Base-by-base conservation (phyloP, 495 filamentous ascomycete genomes). In the Penicillium alfredii region DNA sequence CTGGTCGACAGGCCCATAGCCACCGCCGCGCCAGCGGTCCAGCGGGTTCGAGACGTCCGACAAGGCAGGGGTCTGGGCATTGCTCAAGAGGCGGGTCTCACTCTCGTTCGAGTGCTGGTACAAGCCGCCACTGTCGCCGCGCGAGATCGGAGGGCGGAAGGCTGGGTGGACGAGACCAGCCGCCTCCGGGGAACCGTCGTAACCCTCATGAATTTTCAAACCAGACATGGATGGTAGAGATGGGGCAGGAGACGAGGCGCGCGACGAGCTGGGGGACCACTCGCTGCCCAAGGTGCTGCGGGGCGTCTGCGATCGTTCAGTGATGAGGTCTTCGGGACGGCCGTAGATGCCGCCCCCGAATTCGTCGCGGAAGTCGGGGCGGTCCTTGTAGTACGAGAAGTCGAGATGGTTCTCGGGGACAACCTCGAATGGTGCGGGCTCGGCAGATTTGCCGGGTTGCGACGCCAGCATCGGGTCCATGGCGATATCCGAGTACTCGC, bases 371-470 rank as follows among this genome's bases (percentile, higher is more conserved):
- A 98, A 98, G 44, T 96, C 89, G 9, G 80, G 73, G 0, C 87
- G 77, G 49, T 92, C 75, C 61, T 93, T 96, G 71, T 77, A 96
- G 61, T 88, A 88, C 31, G 80, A 78, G 52, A 97, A 96, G 51
- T 98, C 90, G 45, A 96, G 82, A n/a, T 87, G 78, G 33, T 74
- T 76, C 51, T 96, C 92, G 0, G 82, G 77, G 3, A 98, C 89
- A 35, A 96, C 76, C 60, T 96, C 90, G 63, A 96, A 96, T 6
- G 77, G 76, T 1, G 44, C 72, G 4, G 53, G 36, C 0, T 51
- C 38, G 12, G 33, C 62, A 17, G 60, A 39, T 51, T 88, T 92
- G 33, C 92, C 92, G 1, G 85, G 81, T 11, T 77, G 70, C 4
- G 76, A 72, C 4, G 74, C 59, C n/a, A 78, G 69, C 90, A 98